Evolutionary conservation across 139 green algal genomes (phyloP), one percentile per base, ranked within the genome.

Genomic region (Chlamydomonas schloesseri): DNA sequence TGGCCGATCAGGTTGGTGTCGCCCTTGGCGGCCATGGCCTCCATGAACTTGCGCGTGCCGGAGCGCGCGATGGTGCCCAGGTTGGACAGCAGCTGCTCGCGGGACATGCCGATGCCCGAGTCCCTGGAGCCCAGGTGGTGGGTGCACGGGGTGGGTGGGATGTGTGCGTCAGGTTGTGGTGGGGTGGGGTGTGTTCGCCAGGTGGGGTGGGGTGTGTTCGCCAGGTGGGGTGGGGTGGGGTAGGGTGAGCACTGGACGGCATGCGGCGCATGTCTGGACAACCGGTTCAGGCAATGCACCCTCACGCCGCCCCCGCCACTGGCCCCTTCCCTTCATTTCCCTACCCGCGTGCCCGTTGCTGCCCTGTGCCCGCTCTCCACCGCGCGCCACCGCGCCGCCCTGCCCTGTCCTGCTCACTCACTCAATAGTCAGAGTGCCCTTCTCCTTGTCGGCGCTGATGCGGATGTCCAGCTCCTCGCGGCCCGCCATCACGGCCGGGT

Each of bases 21-120:
- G 0, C 89, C 89, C 87, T 95, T 95, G 72, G 81, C 74, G 46
- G 77, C 93, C 71, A 99, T 88, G n/a, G 94, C 94, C 92, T 99
- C 96, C 91, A 98, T 97, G 90, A 99, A 99, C 89, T 99, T 99
- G 86, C 95, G 94, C 33, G 98, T 99, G 71, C 98, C 97, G 50
- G 94, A 98, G 69, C 95, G 92, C 9, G 98, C 98, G 80, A 99
- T 99, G 57, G 98, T 99, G 68, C 98, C 98, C 88, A 99, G 95
- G 82, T 94, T 97, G 81, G 88, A 88, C 47, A 99, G 84, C 74
- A 99, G 93, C 80, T 99, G 96, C 82, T 98, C 96, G 29, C 84
- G 90, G 9, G 95, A 98, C 98, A 99, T 99, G 72, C 98, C 98
- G 18, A 99, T 94, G 47, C 98, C 98, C 13, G 95, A 95, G 91